These are phyloP conservation scores for Solanum piurae DNA, from an alignment of 257 asterid genomes.

Conservation along the genomic window DNA sequence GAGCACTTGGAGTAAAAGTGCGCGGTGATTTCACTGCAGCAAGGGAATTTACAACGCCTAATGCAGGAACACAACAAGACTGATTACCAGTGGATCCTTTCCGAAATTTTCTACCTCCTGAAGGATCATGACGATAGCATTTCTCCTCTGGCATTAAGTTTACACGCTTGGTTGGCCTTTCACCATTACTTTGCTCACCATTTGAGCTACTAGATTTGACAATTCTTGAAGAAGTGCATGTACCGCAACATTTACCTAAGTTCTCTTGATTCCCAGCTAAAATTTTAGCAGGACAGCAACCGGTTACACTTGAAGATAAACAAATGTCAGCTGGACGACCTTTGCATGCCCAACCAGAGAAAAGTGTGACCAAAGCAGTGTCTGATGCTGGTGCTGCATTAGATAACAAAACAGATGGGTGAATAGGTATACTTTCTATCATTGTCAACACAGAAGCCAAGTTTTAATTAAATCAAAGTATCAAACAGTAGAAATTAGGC, in stretches of 20 bases:
- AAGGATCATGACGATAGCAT: slow-evolving; percentile 22
- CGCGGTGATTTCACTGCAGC: slow-evolving; percentile 71
- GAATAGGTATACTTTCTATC: slow-evolving; percentile 4
- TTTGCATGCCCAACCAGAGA: slow-evolving; percentile 99
- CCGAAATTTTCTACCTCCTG: slow-evolving; percentile 24
- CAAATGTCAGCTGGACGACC: slow-evolving; percentile 62
- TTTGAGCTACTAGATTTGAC: slow-evolving; percentile 11
- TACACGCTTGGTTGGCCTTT: slow-evolving; percentile 28
- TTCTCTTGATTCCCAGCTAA: slow-evolving; percentile 24
- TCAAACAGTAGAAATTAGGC: neutral
- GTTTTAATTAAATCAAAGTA: neutral
- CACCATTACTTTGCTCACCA: slow-evolving; percentile 21
- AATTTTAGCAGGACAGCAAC: slow-evolving; percentile 51
- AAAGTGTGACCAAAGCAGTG: slow-evolving; percentile 76
- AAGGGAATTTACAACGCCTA: slow-evolving; percentile 72
- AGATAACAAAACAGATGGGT: slow-evolving; percentile 10
- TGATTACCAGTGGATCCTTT: slow-evolving; percentile 39
- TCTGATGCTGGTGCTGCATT: slow-evolving; percentile 88
- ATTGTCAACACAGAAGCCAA: neutral
- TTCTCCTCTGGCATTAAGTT: slow-evolving; percentile 18
- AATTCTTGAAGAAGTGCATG: slow-evolving; percentile 38
- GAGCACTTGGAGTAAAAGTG: slow-evolving; percentile 67
- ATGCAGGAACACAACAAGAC: slow-evolving; percentile 91
- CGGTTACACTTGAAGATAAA: slow-evolving; percentile 48
- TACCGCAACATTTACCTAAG: slow-evolving; percentile 27